Evolutionary conservation across 2,329 filamentous ascomycete genomes (phyloP), one percentile per base, ranked within the genome.

Genomic region (Ascomycota sp.): DNA sequence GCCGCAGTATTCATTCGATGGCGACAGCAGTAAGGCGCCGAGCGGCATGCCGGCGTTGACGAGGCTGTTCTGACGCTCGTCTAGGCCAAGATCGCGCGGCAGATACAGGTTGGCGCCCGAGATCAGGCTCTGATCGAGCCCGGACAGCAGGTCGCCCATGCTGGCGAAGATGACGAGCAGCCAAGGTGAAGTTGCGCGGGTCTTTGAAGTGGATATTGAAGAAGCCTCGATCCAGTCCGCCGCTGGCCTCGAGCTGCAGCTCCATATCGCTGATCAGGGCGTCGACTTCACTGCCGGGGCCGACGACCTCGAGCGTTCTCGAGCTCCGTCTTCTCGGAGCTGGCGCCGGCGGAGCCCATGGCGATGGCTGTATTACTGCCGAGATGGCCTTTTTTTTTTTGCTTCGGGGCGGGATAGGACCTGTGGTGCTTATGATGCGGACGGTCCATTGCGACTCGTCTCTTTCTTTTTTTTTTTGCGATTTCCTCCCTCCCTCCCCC

Each of bases 111-210:
- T 74, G 29, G 75, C 75, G 30, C 75, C 75, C 9, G 65, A 73
- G 41, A 81, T 81, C 32, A 80, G 56, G 27, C 69, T 75, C 50
- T 81, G 75, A 43, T 81, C 75, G 13, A 81, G 59, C 35, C 75
- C 75, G 2, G 71, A 77, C 1, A 80, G 63, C 15, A 81, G 54
- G 44, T 75, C 75, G 29, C 75, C 75, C 70, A 80, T 76, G 11
- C 69, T 75, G n/a, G 75, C 75, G 40, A 80, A 80, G 1, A 61
- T 68, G 27, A 77, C 71, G 10, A 78, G 59, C 11, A 75, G 51
- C 56, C 63, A 75, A 75, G 19, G 74, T 80, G 46, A 78, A 81
- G 32, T 51, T 43, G 42, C 69, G 65, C 0, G 72, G 69, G 44
- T 76, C 62, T 30, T 57, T 58, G 50, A 77, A 70, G 23, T 64